Conservation (phyloP, 352 stramenopile genomes). For the Phytopythium mirpurense region DNA sequence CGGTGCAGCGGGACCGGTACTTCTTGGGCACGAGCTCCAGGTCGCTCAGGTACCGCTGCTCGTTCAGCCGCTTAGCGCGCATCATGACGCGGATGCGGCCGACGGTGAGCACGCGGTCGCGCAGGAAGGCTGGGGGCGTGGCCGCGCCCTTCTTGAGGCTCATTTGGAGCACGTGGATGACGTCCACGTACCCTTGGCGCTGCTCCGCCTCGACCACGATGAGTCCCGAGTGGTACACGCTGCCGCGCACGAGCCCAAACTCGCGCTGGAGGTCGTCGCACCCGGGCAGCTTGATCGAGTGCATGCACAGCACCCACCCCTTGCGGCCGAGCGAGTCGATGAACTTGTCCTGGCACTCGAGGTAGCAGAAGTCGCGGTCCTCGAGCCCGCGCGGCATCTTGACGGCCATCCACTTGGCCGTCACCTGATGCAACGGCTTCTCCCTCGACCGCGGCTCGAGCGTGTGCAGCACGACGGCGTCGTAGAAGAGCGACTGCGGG, state of each 20-base stretch:
- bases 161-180: slow-evolving; percentile 80
- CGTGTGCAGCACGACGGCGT: slow-evolving; percentile 67
- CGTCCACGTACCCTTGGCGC: slow-evolving; percentile 60
- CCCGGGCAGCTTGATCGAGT: slow-evolving; percentile 78
- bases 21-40: slow-evolving; percentile 81
- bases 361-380: slow-evolving; percentile 71
- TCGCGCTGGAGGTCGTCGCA: slow-evolving; percentile 71
- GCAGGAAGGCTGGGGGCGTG: slow-evolving; percentile 38
- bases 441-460: slow-evolving; percentile 59
- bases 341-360: slow-evolving; percentile 87
- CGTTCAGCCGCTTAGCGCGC: slow-evolving; percentile 65
- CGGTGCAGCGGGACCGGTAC: slow-evolving; percentile 60
- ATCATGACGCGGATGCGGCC: slow-evolving; percentile 59
- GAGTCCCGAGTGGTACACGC: slow-evolving; percentile 81
- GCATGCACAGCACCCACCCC: slow-evolving; percentile 78
- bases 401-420: slow-evolving; percentile 75
- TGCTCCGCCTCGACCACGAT: slow-evolving; percentile 82
- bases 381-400: slow-evolving; percentile 49
- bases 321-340: slow-evolving; percentile 72
- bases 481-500: slow-evolving; percentile 52
- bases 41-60: slow-evolving; percentile 77
- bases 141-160: slow-evolving; percentile 72
- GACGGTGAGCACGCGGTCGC: slow-evolving; percentile 39
- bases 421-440: slow-evolving; percentile 79
- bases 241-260: slow-evolving; percentile 72